Percentiles rank a stretch among this genome's conserved stretches.
phyloP scores from a whole-genome alignment of 225 moss, liverwort and hornwort genomes.

The Marchantia polymorpha region DNA sequence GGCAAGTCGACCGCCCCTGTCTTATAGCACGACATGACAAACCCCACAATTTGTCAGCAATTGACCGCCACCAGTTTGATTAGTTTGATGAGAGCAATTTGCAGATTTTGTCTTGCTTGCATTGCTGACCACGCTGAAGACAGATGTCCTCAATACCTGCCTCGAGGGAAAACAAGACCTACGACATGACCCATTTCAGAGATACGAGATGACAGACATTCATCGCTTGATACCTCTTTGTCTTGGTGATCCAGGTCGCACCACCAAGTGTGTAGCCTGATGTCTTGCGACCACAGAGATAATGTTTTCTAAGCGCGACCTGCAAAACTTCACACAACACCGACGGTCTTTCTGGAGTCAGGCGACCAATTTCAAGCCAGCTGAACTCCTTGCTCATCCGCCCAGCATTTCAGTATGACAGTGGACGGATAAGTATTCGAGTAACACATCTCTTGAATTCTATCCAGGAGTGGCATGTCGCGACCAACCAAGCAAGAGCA shows the following conservation, averaged over 20 bases:
- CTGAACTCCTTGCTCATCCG: background rate
- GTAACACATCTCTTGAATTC: too few species aligned
- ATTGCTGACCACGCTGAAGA: too few species aligned
- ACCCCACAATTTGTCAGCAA: background rate
- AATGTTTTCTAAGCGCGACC: background rate
- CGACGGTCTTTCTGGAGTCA: background rate
- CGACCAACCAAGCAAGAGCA: too few species aligned
- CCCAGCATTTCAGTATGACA: background rate
- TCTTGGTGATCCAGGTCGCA: background rate
- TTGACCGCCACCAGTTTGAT: too few species aligned
- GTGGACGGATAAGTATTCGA: background rate
- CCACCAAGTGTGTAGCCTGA: background rate
- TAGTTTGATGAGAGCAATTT: too few species aligned
- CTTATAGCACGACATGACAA: background rate
- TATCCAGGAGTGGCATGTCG: too few species aligned
- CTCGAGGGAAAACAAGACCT: background rate
- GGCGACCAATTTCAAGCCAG: background rate
- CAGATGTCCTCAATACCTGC: too few species aligned
- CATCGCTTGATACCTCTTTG: background rate
- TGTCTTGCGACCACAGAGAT: background rate
- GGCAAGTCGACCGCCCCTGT: background rate
- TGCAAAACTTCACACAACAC: constrained; percentile 3
- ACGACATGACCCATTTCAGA: background rate
- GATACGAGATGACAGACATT: background rate
- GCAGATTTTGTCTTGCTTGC: too few species aligned